Percentiles rank a stretch among this genome's conserved stretches.
phyloP scores from a whole-genome alignment of 495 filamentous ascomycete species.

The Amniculicola lignicola region DNA sequence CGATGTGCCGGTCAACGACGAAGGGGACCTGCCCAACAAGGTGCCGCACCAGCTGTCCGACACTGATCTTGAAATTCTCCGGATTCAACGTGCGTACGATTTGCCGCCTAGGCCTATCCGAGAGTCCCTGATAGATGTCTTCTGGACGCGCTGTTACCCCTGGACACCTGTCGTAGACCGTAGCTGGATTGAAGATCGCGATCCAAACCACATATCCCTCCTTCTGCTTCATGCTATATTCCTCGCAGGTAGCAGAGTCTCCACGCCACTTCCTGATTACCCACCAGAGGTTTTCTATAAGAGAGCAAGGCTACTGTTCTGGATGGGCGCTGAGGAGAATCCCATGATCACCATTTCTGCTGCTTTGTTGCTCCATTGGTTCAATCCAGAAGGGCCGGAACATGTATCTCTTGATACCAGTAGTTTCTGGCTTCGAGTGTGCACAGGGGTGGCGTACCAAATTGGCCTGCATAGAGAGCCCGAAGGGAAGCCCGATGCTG shows the following conservation, averaged over 20 bases:
- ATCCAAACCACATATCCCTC: constrained; percentile 13
- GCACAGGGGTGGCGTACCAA: constrained; percentile 29
- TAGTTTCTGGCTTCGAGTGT: constrained; percentile 29
- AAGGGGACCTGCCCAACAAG: constrained; percentile 16
- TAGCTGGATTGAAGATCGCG: constrained; percentile 24
- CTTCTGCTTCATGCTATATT: constrained; percentile 29
- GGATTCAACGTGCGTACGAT: constrained; percentile 26
- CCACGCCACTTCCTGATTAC: constrained; percentile 4
- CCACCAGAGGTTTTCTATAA: constrained; percentile 30
- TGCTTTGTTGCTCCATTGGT: constrained; percentile 31
- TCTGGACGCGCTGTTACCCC: constrained; percentile 31
- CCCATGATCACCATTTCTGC: constrained; percentile 26
- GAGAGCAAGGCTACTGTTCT: constrained; percentile 28
- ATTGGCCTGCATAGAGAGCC: constrained; percentile 32
- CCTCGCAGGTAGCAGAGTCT: constrained; percentile 30
- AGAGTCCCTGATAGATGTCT: constrained; percentile 27
- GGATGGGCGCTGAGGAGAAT: constrained; percentile 32
- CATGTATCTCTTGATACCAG: constrained; percentile 29
- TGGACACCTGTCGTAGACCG: constrained; percentile 32
- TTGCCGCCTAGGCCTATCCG: constrained; percentile 27
- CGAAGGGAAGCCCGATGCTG: constrained; percentile 11
- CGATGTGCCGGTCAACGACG: constrained; percentile 33
- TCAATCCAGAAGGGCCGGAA: constrained; percentile 34
- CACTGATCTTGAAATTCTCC: constrained; percentile 29
- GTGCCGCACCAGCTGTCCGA: constrained; percentile 27